These are phyloP conservation scores for Cryphonectria naterciae DNA, from an alignment of 2,329 filamentous ascomycete genomes.

Conservation along the genomic window DNA sequence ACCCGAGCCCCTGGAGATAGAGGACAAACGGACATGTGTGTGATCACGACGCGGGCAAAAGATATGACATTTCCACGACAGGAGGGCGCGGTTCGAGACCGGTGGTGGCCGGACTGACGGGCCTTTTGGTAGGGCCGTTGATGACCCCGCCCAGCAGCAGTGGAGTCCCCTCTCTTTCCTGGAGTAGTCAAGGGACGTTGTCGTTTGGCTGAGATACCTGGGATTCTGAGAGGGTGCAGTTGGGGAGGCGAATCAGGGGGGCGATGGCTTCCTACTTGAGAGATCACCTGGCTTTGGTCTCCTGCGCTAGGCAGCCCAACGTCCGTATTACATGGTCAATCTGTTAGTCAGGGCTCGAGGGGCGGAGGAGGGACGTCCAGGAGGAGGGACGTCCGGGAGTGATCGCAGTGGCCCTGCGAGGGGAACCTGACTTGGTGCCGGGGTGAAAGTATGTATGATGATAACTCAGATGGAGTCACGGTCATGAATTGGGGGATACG, in stretches of 20 bases:
- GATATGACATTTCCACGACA: neutral
- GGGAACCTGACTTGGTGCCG: neutral
- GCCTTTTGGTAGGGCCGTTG: neutral
- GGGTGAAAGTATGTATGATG: neutral
- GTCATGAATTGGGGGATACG: neutral
- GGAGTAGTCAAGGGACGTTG: neutral
- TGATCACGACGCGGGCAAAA: neutral
- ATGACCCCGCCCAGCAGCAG: neutral
- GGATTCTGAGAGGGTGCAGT: neutral
- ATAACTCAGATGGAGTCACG: neutral
- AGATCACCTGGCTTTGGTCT: neutral
- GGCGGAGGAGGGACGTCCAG: neutral
- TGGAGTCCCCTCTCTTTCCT: neutral
- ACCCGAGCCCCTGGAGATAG: neutral
- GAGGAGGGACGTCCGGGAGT: neutral
- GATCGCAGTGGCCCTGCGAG: neutral
- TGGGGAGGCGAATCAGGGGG: neutral
- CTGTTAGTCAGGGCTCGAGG: neutral
- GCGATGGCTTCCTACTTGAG: neutral
- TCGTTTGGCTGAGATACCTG: neutral
- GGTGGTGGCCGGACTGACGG: neutral
- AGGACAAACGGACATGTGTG: conserved; percentile 1
- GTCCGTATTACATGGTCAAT: neutral
- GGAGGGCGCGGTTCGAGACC: neutral
- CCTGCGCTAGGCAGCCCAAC: neutral